phyloP scores from a whole-genome alignment of 768 basidiomycete genomes.

The Suillus plorans region DNA sequence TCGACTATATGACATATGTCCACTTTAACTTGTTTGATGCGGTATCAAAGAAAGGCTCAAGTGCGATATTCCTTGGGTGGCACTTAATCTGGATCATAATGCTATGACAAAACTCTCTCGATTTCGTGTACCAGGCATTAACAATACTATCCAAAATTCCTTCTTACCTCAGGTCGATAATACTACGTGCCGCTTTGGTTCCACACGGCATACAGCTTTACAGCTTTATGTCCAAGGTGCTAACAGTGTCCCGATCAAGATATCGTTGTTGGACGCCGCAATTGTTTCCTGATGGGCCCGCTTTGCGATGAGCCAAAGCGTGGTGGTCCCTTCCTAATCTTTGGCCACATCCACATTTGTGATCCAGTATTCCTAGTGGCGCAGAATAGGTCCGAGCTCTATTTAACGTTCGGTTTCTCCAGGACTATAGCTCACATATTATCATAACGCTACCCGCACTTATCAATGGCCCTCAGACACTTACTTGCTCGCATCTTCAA shows the following conservation, averaged over 20 bases:
- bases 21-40: background rate
- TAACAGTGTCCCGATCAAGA: background rate
- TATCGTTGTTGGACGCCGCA: too few relatives aligned
- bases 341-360: background rate
- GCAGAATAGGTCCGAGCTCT: background rate
- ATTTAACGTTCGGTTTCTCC: background rate
- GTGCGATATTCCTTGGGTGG: background rate
- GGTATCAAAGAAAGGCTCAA: background rate
- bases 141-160: background rate
- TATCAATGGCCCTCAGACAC: background rate
- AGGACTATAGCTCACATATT: background rate
- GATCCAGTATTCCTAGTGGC: conserved; percentile 1
- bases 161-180: background rate
- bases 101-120: background rate
- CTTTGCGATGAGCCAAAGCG: background rate
- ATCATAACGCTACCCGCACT: background rate
- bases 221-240: background rate
- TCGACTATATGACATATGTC: background rate
- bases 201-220: background rate
- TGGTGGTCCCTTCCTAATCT: background rate
- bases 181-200: background rate
- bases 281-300: too few relatives aligned
- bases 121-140: background rate
- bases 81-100: background rate
- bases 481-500: conserved; percentile 1